Evolutionary conservation across 352 stramenopile species (phyloP).

Genomic region (Saprolegnia diclina): DNA sequence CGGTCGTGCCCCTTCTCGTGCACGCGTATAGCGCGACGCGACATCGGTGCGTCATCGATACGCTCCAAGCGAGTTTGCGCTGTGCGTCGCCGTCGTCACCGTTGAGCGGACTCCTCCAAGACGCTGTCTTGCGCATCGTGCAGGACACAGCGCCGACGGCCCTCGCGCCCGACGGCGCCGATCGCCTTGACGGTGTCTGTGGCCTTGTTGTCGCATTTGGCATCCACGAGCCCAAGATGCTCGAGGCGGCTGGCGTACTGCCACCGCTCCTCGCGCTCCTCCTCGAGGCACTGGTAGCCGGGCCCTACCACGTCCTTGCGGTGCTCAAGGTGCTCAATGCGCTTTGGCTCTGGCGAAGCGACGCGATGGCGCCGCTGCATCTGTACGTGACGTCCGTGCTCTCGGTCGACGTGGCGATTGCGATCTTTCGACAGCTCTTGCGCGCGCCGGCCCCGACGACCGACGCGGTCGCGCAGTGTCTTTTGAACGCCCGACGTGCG

Average conservation of each 20-base stretch:
- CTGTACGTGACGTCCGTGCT: background rate
- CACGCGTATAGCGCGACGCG: constrained; percentile 46
- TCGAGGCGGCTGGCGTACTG: background rate
- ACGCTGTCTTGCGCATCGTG: background rate
- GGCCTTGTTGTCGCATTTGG: background rate
- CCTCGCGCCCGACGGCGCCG: background rate
- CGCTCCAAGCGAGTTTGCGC: background rate
- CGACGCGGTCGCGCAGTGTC: constrained; percentile 1
- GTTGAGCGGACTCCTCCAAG: constrained; percentile 4
- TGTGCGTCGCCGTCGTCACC: background rate
- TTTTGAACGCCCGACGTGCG: background rate
- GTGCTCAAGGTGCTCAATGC: background rate
- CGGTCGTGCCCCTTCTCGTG: constrained; percentile 4
- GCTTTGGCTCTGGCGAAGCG: background rate
- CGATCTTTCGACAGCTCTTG: background rate
- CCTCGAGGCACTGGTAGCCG: background rate
- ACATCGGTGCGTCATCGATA: constrained; percentile 49
- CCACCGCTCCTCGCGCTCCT: background rate
- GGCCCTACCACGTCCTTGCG: background rate
- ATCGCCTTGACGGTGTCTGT: background rate
- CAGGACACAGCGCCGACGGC: background rate
- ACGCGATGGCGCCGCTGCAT: no score
- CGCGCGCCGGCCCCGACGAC: background rate
- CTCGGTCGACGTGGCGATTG: background rate
- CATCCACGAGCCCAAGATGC: background rate